Evolutionary conservation across 163 green algal species (phyloP).

Genomic region (Prototheca wickerhamii): DNA sequence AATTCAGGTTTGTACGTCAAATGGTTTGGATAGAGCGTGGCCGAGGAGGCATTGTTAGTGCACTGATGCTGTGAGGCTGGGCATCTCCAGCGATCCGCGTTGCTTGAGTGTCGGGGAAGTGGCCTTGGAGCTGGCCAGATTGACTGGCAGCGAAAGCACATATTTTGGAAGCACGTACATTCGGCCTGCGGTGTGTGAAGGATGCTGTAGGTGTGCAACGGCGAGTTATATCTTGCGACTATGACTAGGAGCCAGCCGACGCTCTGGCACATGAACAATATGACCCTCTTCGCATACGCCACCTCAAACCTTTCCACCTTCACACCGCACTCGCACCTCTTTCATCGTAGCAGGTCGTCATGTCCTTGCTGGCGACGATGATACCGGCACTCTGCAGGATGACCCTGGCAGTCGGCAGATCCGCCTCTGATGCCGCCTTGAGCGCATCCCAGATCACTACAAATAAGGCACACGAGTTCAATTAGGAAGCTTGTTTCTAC

Average conservation of each 20-base stretch:
- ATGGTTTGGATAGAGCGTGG: too few species aligned
- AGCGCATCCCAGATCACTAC: slow-evolving; percentile 82
- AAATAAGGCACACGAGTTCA: not conserved
- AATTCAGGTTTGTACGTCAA: too few species aligned
- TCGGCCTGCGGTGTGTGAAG: too few species aligned
- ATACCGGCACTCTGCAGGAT: slow-evolving; percentile 73
- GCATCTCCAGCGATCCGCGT: too few species aligned
- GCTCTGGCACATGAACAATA: not conserved
- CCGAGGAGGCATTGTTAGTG: too few species aligned
- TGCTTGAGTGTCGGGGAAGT: too few species aligned
- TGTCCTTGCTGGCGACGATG: slow-evolving; percentile 58
- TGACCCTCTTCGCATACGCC: not conserved
- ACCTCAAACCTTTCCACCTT: too few species aligned
- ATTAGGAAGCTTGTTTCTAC: not conserved
- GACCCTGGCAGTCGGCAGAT: slow-evolving; percentile 47
- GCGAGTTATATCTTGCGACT: too few species aligned
- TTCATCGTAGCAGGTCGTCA: slow-evolving; percentile 78
- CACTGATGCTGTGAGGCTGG: too few species aligned
- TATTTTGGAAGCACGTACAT: not conserved
- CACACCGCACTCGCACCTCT: slow-evolving; percentile 27
- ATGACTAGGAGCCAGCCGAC: not conserved
- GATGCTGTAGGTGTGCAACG: too few species aligned
- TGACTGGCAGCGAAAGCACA: not conserved
- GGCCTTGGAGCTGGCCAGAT: not conserved
- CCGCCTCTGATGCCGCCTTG: slow-evolving; percentile 48